Percentiles rank a stretch among this genome's conserved stretches.
Conservation (phyloP, 208 protist genomes). For the Wallacemonas rigidus region DNA sequence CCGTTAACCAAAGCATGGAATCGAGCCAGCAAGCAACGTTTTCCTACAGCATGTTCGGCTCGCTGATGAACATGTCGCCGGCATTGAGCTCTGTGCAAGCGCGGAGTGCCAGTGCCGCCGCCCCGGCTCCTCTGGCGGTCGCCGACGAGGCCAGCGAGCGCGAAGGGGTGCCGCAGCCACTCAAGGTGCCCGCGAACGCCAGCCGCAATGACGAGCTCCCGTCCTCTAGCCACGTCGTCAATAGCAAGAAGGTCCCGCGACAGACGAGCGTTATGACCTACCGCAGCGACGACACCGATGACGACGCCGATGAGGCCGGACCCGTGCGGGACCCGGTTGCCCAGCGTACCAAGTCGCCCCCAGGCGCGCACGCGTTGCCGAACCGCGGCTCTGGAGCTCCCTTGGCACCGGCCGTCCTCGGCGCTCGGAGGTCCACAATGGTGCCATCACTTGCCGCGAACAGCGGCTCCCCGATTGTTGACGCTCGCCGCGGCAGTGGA, state of each 20-base stretch:
- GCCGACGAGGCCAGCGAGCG: background rate
- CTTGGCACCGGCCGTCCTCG: conserved; percentile 6
- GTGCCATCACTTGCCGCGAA: background rate
- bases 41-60: conserved; percentile 26
- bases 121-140: background rate
- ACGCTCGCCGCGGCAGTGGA: too few relatives aligned
- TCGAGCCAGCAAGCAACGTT: conserved; percentile 29
- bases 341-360: too few relatives aligned
- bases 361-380: too few relatives aligned
- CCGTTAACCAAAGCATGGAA: conserved; percentile 21
- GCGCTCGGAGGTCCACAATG: background rate
- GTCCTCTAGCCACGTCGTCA: conserved; percentile 15
- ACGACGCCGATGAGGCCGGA: background rate
- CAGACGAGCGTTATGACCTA: conserved; percentile 20
- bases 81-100: conserved; percentile 19
- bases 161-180: background rate
- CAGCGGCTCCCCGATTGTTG: too few relatives aligned
- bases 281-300: conserved; percentile 15
- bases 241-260: conserved; percentile 22
- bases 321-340: background rate
- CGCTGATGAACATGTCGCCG: conserved; percentile 23
- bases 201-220: conserved; percentile 5
- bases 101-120: background rate
- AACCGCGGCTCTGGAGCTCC: background rate
- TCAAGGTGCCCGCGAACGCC: conserved; percentile 2